These are phyloP conservation scores for Darksidea phi DNA, from an alignment of 495 filamentous ascomycete species.

Conservation along the genomic window DNA sequence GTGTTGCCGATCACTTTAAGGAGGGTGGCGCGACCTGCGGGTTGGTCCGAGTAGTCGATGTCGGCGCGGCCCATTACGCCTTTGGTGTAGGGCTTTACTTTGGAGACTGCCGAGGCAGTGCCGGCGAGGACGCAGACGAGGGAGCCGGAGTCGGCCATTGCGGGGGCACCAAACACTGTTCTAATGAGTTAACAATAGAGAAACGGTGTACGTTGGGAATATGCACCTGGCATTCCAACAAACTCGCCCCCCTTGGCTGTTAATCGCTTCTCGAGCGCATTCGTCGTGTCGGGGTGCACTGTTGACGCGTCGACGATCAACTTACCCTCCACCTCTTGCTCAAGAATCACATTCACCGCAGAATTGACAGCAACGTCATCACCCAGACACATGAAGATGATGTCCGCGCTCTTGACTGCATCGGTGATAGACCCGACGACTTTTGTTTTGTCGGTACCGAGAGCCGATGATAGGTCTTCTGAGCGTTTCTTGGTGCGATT, in stretches of 20 bases:
- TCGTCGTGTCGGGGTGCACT: constrained; percentile 79
- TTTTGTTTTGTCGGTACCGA: constrained; percentile 54
- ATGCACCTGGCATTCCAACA: constrained; percentile 64
- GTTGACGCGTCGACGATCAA: constrained; percentile 85
- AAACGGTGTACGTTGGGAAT: constrained; percentile 14
- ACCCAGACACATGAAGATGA: constrained; percentile 81
- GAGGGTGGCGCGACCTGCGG: constrained; percentile 56
- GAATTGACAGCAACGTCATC: constrained; percentile 70
- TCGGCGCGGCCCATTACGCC: constrained; percentile 72
- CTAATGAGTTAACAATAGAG: not conserved
- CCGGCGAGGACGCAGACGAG: constrained; percentile 79
- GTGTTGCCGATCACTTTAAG: constrained; percentile 87
- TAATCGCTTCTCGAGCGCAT: constrained; percentile 57
- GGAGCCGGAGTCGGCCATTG: constrained; percentile 71
- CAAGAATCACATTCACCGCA: constrained; percentile 51
- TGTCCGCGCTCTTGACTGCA: constrained; percentile 65
- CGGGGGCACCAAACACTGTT: constrained; percentile 74
- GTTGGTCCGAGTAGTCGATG: constrained; percentile 68
- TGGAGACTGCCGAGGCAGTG: constrained; percentile 56
- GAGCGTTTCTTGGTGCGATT: constrained; percentile 60
- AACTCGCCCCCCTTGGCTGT: constrained; percentile 63
- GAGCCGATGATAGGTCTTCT: constrained; percentile 41
- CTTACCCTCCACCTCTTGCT: constrained; percentile 59
- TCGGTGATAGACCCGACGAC: constrained; percentile 62
- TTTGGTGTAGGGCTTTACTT: constrained; percentile 69